These are phyloP conservation scores for Styphnolobium japonicum DNA, from an alignment of 306 rosid genomes.

Conservation along the genomic window DNA sequence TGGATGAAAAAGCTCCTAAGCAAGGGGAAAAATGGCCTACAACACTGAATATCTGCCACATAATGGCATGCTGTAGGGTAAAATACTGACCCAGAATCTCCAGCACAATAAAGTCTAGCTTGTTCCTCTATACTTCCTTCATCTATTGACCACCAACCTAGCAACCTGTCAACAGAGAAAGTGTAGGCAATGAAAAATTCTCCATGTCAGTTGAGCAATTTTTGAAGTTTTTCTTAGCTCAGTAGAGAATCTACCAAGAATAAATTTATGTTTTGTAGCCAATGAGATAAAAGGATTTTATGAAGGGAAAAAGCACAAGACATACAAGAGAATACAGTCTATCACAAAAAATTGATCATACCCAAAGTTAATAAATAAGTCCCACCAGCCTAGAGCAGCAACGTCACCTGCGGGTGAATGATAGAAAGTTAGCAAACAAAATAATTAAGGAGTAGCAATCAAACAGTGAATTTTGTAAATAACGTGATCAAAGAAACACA, in stretches of 20 bases:
- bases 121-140: slow-evolving; percentile 70
- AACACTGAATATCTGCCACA: background rate
- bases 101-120: slow-evolving; percentile 54
- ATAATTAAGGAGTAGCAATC: background rate
- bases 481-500: background rate
- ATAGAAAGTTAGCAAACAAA: slow-evolving; percentile 12
- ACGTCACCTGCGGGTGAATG: slow-evolving; percentile 67
- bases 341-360: slow-evolving; percentile 31
- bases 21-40: background rate
- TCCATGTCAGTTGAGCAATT: background rate
- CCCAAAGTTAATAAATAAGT: slow-evolving; percentile 88
- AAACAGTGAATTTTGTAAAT: background rate
- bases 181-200: background rate
- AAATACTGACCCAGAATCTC: slow-evolving; percentile 51
- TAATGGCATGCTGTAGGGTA: background rate
- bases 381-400: slow-evolving; percentile 97
- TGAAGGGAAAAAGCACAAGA: slow-evolving; percentile 16
- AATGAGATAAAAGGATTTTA: background rate
- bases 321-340: slow-evolving; percentile 10
- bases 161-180: slow-evolving; percentile 41
- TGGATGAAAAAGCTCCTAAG: background rate
- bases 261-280: background rate
- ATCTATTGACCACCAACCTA: slow-evolving; percentile 81
- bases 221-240: background rate
- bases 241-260: background rate